Evolutionary conservation across 306 rosid species (phyloP).

Genomic region (Acacia melanoxylon): DNA sequence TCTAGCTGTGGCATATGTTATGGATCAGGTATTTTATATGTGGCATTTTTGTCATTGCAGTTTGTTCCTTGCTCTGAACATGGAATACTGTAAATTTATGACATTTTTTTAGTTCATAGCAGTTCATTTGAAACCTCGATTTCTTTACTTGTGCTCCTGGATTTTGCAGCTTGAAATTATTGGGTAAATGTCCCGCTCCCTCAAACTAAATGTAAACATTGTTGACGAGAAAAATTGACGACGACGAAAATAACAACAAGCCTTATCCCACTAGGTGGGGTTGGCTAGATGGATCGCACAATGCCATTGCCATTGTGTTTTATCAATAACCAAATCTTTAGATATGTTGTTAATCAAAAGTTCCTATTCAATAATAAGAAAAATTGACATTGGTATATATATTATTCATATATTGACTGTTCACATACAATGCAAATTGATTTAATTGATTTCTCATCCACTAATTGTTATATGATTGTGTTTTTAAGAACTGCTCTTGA

Average conservation of each 20-base stretch:
- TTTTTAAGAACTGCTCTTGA: constrained; percentile 7
- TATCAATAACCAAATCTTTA: too few relatives aligned
- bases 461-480: constrained; percentile 6
- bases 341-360: too few relatives aligned
- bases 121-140: constrained; percentile 14
- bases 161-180: constrained; percentile 23
- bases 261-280: too few relatives aligned
- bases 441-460: constrained; percentile 20
- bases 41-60: neutral
- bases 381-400: neutral
- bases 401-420: constrained; percentile 5
- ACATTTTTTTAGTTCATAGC: constrained; percentile 7
- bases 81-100: constrained; percentile 17
- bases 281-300: too few relatives aligned
- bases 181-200: neutral
- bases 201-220: neutral
- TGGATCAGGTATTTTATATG: constrained; percentile 84
- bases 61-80: neutral
- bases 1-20: constrained; percentile 88
- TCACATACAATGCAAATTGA: constrained; percentile 7
- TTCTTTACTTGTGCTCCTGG: constrained; percentile 22
- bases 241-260: too few relatives aligned
- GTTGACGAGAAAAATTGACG: neutral
- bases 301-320: too few relatives aligned
- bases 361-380: neutral